phyloP scores from a whole-genome alignment of 176 grass and related monocot genomes.

The Melocanna baccifera region DNA sequence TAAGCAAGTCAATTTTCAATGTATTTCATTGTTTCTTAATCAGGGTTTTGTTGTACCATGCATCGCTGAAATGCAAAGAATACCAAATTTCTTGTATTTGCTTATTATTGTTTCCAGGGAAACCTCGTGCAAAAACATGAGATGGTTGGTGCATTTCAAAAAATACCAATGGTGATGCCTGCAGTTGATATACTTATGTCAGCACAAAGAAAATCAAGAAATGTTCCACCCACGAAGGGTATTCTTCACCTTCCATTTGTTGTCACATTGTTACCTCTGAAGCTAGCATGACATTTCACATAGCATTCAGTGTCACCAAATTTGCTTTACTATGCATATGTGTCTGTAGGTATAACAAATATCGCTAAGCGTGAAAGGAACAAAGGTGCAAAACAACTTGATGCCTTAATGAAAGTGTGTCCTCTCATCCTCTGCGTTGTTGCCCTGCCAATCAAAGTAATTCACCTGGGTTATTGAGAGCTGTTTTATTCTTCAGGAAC shows the following conservation, averaged over 20 bases:
- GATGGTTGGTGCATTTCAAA: slow-evolving; percentile 88
- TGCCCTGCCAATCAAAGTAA: neutral
- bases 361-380: slow-evolving; percentile 94
- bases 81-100: neutral
- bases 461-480: slow-evolving; percentile 7
- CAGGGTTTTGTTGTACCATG: neutral
- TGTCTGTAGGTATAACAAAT: slow-evolving; percentile 72
- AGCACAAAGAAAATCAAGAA: slow-evolving; percentile 94
- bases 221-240: slow-evolving; percentile 81
- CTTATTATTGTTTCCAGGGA: slow-evolving; percentile 39
- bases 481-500: slow-evolving; percentile 52
- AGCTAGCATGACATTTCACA: slow-evolving; percentile 8
- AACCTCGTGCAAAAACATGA: slow-evolving; percentile 47
- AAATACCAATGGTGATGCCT: slow-evolving; percentile 96
- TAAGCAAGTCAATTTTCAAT: neutral
- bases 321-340: slow-evolving; percentile 12
- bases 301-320: neutral
- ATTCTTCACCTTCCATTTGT: slow-evolving; percentile 21
- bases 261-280: neutral
- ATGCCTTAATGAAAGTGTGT: slow-evolving; percentile 95
- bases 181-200: slow-evolving; percentile 79
- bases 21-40: neutral
- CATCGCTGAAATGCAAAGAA: neutral
- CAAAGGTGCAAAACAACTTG: slow-evolving; percentile 92
- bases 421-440: neutral